These are phyloP conservation scores for Lactifluus echinatus DNA, from an alignment of 768 basidiomycete genomes.

Conservation along the genomic window DNA sequence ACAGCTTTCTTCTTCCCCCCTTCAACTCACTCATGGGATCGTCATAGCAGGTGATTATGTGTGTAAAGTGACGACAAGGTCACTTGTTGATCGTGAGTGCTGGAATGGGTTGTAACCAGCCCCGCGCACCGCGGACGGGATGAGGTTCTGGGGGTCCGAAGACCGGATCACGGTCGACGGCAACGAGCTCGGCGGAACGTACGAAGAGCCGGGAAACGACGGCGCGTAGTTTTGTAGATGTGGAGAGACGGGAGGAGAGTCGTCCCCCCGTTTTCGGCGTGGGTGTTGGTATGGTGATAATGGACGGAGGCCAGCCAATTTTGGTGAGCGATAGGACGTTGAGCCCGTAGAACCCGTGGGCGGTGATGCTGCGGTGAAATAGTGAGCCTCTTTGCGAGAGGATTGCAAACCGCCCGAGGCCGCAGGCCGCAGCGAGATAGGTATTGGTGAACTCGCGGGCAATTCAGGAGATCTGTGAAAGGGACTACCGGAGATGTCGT, in stretches of 20 bases:
- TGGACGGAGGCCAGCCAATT: neutral
- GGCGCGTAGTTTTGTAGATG: slow-evolving; percentile 4
- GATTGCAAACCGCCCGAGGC: neutral
- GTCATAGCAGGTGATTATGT: too few species aligned
- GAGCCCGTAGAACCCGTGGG: neutral
- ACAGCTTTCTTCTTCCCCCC: too few species aligned
- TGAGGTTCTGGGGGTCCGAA: slow-evolving; percentile 15
- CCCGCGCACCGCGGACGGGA: slow-evolving; percentile 13
- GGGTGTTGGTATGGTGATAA: neutral
- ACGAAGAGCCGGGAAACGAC: neutral
- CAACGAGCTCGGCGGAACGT: neutral
- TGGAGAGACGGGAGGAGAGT: neutral
- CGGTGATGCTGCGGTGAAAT: slow-evolving; percentile 3
- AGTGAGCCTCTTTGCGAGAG: neutral
- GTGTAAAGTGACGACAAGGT: too few species aligned
- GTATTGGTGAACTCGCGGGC: neutral
- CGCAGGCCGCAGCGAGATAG: neutral
- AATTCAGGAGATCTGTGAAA: neutral
- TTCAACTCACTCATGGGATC: too few species aligned
- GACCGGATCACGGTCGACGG: neutral
- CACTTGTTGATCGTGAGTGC: slow-evolving; percentile 1
- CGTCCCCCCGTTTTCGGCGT: neutral
- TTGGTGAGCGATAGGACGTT: neutral
- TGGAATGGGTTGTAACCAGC: slow-evolving; percentile 20
- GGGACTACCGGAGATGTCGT: neutral